Conservation (phyloP, 352 stramenopile genomes). For the Discostella stelligera region DNA sequence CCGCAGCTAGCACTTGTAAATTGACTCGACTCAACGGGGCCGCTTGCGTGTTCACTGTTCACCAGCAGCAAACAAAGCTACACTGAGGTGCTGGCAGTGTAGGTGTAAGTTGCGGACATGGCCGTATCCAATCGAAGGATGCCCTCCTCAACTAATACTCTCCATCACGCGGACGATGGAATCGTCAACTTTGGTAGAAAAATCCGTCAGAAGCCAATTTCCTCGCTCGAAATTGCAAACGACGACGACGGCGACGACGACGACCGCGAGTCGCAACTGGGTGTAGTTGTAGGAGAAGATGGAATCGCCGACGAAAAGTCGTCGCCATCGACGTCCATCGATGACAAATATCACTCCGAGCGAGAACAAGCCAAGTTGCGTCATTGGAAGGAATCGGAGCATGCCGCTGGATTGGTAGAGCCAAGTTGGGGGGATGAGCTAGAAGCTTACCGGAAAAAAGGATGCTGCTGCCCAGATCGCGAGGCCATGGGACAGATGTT, state of each 20-base stretch:
- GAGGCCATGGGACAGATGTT: constrained; percentile 26
- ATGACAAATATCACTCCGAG: constrained; percentile 31
- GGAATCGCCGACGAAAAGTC: not conserved
- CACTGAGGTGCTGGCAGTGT: too few species aligned
- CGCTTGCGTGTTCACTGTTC: too few species aligned
- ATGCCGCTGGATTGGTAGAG: constrained; percentile 58
- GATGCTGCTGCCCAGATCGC: constrained; percentile 23
- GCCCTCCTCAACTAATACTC: not conserved
- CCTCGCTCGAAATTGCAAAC: constrained; percentile 20
- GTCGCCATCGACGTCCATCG: constrained; percentile 4
- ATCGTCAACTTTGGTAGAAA: not conserved
- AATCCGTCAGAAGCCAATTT: not conserved
- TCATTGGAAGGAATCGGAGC: constrained; percentile 67
- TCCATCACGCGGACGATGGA: not conserved
- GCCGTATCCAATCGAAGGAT: not conserved
- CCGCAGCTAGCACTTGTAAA: too few species aligned
- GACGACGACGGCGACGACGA: constrained; percentile 1
- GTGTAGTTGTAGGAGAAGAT: too few species aligned
- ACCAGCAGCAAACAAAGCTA: too few species aligned
- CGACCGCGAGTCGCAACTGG: not conserved
- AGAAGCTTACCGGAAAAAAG: constrained; percentile 19
- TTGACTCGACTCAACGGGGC: too few species aligned
- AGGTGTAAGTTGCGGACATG: too few species aligned
- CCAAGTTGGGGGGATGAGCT: constrained; percentile 64
- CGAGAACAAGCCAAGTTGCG: constrained; percentile 37